Percentiles rank a stretch among this genome's conserved stretches.
Conservation (phyloP, 2,329 filamentous ascomycete genomes). For the Xylariaceae sp. region DNA sequence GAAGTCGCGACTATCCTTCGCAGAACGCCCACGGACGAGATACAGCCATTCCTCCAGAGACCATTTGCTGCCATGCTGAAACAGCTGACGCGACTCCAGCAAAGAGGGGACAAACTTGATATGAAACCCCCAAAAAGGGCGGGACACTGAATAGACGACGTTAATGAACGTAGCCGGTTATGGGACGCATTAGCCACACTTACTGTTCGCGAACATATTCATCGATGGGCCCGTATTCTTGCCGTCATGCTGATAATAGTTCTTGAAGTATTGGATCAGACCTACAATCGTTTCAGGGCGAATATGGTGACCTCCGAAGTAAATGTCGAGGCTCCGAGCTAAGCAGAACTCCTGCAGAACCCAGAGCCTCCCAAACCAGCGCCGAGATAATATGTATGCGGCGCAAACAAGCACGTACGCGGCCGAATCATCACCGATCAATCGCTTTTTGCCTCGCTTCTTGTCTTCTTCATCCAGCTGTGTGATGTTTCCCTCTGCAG, state of each 20-base stretch:
- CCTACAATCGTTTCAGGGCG: not conserved
- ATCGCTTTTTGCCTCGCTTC: no score
- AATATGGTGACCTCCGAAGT: constrained; percentile 6
- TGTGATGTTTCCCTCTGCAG: not conserved
- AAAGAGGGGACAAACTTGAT: constrained; percentile 5
- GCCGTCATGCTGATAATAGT: not conserved
- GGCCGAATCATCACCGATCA: not conserved
- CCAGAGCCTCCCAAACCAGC: constrained; percentile 10
- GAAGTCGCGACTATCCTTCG: constrained; percentile 6
- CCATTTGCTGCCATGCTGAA: constrained; percentile 6
- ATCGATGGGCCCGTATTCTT: not conserved
- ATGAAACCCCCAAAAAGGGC: not conserved
- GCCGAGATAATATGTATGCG: constrained; percentile 6
- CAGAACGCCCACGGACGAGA: constrained; percentile 3
- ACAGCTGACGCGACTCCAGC: constrained; percentile 2
- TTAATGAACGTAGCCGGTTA: not conserved
- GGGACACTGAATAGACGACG: not conserved
- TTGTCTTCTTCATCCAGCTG: not conserved
- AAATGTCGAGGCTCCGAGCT: constrained; percentile 1
- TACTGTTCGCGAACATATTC: not conserved
- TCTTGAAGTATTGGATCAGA: not conserved
- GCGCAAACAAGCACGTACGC: not conserved
- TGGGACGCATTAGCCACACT: not conserved
- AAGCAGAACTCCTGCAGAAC: constrained; percentile 12
- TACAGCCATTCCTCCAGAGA: constrained; percentile 8